Evolutionary conservation across 2,329 filamentous ascomycete species (phyloP).

Genomic region (Dendrostoma leiphaemia): DNA sequence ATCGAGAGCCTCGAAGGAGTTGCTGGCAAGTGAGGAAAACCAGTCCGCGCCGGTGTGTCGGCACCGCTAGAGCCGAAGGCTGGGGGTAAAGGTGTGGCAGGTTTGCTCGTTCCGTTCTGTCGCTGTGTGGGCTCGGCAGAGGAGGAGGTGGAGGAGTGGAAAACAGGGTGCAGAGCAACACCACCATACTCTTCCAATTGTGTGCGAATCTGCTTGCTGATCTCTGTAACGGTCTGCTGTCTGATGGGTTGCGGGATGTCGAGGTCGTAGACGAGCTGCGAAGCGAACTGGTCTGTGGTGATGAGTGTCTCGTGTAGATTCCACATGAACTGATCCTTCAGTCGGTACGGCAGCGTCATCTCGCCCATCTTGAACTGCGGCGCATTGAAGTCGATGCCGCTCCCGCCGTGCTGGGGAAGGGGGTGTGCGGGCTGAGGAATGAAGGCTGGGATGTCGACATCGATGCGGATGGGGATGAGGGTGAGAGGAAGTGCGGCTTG

Average conservation of each 20-base stretch:
- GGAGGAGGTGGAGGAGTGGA: conserved; percentile 56
- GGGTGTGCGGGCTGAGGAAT: conserved; percentile 65
- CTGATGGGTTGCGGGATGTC: conserved; percentile 72
- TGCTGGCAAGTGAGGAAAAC: conserved; percentile 46
- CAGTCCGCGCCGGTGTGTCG: conserved; percentile 56
- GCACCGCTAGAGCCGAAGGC: conserved; percentile 41
- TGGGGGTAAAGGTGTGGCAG: conserved; percentile 24
- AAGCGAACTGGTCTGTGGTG: conserved; percentile 95
- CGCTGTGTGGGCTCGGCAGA: conserved; percentile 6
- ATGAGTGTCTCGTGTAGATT: conserved; percentile 93
- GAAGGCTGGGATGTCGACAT: conserved; percentile 84
- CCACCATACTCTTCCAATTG: conserved; percentile 96
- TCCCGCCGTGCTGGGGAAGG: conserved; percentile 47
- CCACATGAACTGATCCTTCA: conserved; percentile 97
- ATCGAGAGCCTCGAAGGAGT: conserved; percentile 27
- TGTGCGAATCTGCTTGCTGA: conserved; percentile 90
- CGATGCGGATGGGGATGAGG: conserved; percentile 92
- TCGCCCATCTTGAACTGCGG: conserved; percentile 81
- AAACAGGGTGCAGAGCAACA: conserved; percentile 88
- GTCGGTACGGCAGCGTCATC: conserved; percentile 75
- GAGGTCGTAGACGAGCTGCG: conserved; percentile 84
- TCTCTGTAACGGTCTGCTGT: conserved; percentile 67
- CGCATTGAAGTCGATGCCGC: conserved; percentile 66
- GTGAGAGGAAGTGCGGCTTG: conserved; percentile 80
- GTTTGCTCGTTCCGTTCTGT: conserved; percentile 15